Evolutionary conservation across 2,329 filamentous ascomycete genomes (phyloP).

Genomic region (Fusarium sambucinum): DNA sequence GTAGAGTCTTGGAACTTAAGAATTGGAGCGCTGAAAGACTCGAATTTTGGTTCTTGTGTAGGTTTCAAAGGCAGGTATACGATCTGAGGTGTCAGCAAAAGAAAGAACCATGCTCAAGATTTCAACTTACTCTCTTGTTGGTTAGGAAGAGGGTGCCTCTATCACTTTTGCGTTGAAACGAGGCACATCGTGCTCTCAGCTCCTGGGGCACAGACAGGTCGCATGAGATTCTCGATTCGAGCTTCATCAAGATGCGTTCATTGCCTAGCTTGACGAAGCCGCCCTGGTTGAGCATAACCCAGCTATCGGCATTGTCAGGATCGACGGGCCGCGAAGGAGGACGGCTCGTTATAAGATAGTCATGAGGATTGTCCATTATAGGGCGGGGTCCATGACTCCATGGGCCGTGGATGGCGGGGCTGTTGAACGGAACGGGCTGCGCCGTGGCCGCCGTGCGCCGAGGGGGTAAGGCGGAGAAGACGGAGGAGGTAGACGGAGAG

Average conservation of each 20-base stretch:
- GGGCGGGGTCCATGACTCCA: conserved; percentile 52
- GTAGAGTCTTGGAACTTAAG: conserved; percentile 89
- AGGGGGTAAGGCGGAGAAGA: conserved; percentile 38
- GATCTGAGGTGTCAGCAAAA: conserved; percentile 65
- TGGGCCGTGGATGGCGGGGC: conserved; percentile 49
- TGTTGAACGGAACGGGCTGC: conserved; percentile 44
- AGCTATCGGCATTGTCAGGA: conserved; percentile 71
- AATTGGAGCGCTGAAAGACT: conserved; percentile 91
- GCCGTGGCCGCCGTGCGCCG: conserved; percentile 41
- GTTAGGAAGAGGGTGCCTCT: conserved; percentile 84
- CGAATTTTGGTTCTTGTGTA: conserved; percentile 71
- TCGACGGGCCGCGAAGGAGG: conserved; percentile 54
- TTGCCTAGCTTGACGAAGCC: conserved; percentile 87
- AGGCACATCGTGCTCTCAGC: conserved; percentile 68
- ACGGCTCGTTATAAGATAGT: conserved; percentile 56
- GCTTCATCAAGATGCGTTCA: conserved; percentile 84
- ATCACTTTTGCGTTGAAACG: conserved; percentile 78
- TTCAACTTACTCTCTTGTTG: conserved; percentile 78
- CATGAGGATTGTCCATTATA: conserved; percentile 58
- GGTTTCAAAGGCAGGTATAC: conserved; percentile 85
- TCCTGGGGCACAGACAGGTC: conserved; percentile 78
- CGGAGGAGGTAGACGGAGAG: conserved; percentile 26
- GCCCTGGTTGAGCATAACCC: conserved; percentile 90
- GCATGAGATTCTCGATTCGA: conserved; percentile 81
- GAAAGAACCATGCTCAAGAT: not conserved